Conservation (phyloP, 2,329 filamentous ascomycete species). For the Ophiostoma tasmaniense region DNA sequence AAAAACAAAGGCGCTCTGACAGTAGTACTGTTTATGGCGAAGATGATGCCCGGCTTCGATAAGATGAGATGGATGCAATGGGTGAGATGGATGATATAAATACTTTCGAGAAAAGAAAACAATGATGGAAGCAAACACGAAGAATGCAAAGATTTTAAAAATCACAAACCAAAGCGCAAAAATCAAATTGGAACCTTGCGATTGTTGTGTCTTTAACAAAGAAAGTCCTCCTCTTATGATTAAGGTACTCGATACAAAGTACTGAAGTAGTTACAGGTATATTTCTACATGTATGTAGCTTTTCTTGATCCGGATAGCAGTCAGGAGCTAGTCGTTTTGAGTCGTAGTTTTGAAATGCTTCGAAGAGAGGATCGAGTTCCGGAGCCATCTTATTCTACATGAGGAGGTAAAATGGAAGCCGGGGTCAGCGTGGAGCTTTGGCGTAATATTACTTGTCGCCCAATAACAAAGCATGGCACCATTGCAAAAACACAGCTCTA, state of each 20-base stretch:
- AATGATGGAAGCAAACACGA: not conserved
- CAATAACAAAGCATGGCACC: not conserved
- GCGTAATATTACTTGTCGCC: not conserved
- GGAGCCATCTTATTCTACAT: not conserved
- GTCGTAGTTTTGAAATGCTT: not conserved
- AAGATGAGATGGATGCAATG: not conserved
- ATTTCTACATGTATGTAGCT: not conserved
- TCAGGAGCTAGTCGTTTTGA: not conserved
- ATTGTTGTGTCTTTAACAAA: not conserved
- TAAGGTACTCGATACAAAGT: not conserved
- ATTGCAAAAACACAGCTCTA: not conserved
- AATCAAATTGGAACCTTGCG: not conserved
- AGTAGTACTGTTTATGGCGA: not conserved
- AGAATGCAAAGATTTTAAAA: not conserved
- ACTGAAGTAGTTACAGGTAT: not conserved
- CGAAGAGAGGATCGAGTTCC: not conserved
- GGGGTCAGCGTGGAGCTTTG: not conserved
- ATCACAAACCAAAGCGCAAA: not conserved
- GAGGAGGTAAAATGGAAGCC: not conserved
- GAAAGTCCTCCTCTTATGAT: not conserved
- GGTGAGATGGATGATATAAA: not conserved
- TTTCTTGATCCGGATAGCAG: not conserved
- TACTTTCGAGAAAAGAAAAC: not conserved
- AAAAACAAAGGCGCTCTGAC: not conserved
- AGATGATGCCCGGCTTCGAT: not conserved